phyloP scores from a whole-genome alignment of 2,329 filamentous ascomycete species.

The Epichloe scottii region DNA sequence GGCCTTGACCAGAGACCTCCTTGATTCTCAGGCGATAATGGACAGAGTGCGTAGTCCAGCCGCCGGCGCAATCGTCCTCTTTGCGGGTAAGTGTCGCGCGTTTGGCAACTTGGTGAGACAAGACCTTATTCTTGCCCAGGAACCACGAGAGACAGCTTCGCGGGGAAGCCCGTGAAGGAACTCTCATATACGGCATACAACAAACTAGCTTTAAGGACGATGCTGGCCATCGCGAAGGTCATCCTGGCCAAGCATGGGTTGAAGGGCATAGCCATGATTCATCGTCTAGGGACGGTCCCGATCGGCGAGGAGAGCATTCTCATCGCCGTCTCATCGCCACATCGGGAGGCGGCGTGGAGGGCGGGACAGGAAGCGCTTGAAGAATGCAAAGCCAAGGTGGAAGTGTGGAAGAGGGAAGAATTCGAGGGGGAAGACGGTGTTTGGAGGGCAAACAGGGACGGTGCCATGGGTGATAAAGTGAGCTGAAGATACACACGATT shows the following conservation, averaged over 20 bases:
- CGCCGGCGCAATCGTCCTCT: slow-evolving; percentile 65
- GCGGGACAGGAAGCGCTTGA: slow-evolving; percentile 86
- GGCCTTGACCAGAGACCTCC: slow-evolving; percentile 49
- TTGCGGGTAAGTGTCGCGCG: slow-evolving; percentile 43
- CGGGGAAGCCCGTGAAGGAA: slow-evolving; percentile 55
- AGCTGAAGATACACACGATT: slow-evolving; percentile 5
- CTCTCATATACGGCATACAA: slow-evolving; percentile 66
- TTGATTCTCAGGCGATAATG: slow-evolving; percentile 47
- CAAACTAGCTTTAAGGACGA: slow-evolving; percentile 55
- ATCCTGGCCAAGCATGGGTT: slow-evolving; percentile 51
- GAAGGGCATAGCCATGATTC: slow-evolving; percentile 64
- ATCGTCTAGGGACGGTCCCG: slow-evolving; percentile 74
- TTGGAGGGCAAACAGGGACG: slow-evolving; percentile 83
- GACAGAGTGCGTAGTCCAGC: slow-evolving; percentile 57
- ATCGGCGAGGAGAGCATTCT: slow-evolving; percentile 90
- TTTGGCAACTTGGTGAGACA: slow-evolving; percentile 6
- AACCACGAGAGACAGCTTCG: slow-evolving; percentile 67
- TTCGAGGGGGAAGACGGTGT: slow-evolving; percentile 67
- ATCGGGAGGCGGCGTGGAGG: slow-evolving; percentile 73
- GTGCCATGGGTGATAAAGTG: slow-evolving; percentile 41
- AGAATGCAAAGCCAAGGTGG: slow-evolving; percentile 71
- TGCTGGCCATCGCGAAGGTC: slow-evolving; percentile 49
- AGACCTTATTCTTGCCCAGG: slow-evolving; percentile 30
- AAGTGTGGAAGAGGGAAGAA: slow-evolving; percentile 91
- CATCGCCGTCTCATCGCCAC: slow-evolving; percentile 73